Evolutionary conservation across 306 rosid species (phyloP).

Genomic region (Begonia masoniana): DNA sequence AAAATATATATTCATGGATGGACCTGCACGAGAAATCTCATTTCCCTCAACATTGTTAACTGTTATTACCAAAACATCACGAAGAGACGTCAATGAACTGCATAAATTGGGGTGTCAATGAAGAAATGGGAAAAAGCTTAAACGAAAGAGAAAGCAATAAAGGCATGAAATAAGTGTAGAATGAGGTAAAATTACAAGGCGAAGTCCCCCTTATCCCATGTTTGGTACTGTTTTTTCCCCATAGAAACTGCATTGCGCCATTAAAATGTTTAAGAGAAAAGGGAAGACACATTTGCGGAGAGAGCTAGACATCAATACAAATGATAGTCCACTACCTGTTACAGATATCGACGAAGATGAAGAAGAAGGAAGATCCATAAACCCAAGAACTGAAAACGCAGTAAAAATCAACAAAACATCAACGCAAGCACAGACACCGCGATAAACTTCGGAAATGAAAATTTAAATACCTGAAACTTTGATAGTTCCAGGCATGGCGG

Average conservation of each 20-base stretch:
- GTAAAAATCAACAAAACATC: constrained; percentile 6
- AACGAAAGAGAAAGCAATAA: constrained; percentile 1
- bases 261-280: no score
- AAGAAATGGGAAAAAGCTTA: no score
- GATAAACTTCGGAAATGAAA: no score
- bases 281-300: no score
- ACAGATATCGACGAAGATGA: constrained; percentile 34
- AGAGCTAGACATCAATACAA: no score
- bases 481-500: constrained; percentile 87
- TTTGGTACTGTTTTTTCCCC: constrained; percentile 56
- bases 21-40: constrained; percentile 61
- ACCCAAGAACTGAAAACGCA: constrained; percentile 39
- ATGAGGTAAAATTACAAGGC: constrained; percentile 45
- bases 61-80: constrained; percentile 47
- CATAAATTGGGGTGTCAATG: background rate
- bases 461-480: constrained; percentile 55
- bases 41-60: constrained; percentile 54
- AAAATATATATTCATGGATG: constrained; percentile 4
- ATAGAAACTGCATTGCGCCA: constrained; percentile 54
- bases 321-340: constrained; percentile 28
- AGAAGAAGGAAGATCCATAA: constrained; percentile 45
- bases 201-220: constrained; percentile 56
- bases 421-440: background rate
- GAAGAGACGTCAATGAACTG: constrained; percentile 77
- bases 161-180: constrained; percentile 2